Base-by-base conservation (phyloP, 345 rosid genomes). In the Eucalyptus guilfoylei region DNA sequence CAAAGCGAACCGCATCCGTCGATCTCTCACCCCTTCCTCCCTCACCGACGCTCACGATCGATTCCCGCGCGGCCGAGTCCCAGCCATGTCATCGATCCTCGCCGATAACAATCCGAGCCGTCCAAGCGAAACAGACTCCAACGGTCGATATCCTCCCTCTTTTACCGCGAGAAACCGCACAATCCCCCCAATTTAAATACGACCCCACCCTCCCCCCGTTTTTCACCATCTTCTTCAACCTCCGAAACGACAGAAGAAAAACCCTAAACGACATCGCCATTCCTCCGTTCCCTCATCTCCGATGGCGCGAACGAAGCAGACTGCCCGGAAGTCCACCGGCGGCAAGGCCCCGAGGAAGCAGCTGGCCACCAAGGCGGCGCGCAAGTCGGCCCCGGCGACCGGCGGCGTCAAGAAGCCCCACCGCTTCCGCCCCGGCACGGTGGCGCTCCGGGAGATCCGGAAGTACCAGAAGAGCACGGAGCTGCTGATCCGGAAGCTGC, bases 321-420 rank as follows among this genome's bases (percentile, higher is more conserved):
- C 88, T 0, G 88, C 88, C 12, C 72, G 88, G 14, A 87, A 87
- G 81, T 87, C 88, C 32, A 87, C 88, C 55, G 88, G 88, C 40
- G 88, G 88, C 19, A 87, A 87, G 69, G 88, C 88, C 44, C 88
- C 88, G 21, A 47, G 88, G 88, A 87, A 87, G 88, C 88, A 87
- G 60, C 88, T 87, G 55, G 88, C 88, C 30, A 87, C 88, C 3
- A 87, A 87, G 88, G 88, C 88, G 19, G 88, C 88, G 47, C 88
- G 88, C 0, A 87, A 87, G 48, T 87, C 88, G 9, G 88, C 88
- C 54, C 88, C 88, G 14, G 88, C 88, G 49, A 87, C 88, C 34
- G 88, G 88, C 50, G 88, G 88, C 6, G 88, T 87, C 55, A 87
- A 87, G 88, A 87, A 87, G 69, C 88, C 88, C 44, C 88, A 87